phyloP scores from a whole-genome alignment of 73 alveolate genomes.

The Effrenium voratum region DNA sequence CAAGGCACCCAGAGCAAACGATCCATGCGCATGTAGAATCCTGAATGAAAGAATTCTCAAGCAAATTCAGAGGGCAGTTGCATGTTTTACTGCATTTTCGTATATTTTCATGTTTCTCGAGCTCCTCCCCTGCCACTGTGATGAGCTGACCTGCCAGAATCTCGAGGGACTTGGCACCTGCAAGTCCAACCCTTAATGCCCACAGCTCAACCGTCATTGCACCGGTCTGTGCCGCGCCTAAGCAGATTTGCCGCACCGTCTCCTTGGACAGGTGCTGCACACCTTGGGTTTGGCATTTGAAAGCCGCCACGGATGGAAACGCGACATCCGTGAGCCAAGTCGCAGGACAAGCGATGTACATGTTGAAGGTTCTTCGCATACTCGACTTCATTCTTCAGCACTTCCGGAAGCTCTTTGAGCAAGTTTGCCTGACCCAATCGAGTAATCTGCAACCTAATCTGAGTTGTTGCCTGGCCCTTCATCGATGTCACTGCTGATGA shows the following conservation, averaged over 20 bases:
- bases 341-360: background rate
- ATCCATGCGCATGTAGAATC: background rate
- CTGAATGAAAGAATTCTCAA: too few relatives aligned
- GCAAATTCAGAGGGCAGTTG: too few relatives aligned
- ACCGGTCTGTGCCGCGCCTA: background rate
- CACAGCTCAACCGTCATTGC: background rate
- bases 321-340: background rate
- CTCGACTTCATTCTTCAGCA: background rate
- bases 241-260: background rate
- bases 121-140: background rate
- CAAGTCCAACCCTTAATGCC: background rate
- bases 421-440: background rate
- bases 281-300: background rate
- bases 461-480: background rate
- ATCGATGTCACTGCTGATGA: background rate
- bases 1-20: conserved; percentile 17
- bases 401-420: background rate
- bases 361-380: background rate
- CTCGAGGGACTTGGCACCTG: conserved; percentile 25
- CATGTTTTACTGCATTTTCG: too few relatives aligned
- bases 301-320: too few relatives aligned
- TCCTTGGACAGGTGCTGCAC: background rate
- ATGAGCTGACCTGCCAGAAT: background rate
- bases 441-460: background rate
- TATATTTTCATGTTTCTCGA: too few relatives aligned